These are phyloP conservation scores for Poa pratensis DNA, from an alignment of 176 grass and related monocot species.

Conservation along the genomic window DNA sequence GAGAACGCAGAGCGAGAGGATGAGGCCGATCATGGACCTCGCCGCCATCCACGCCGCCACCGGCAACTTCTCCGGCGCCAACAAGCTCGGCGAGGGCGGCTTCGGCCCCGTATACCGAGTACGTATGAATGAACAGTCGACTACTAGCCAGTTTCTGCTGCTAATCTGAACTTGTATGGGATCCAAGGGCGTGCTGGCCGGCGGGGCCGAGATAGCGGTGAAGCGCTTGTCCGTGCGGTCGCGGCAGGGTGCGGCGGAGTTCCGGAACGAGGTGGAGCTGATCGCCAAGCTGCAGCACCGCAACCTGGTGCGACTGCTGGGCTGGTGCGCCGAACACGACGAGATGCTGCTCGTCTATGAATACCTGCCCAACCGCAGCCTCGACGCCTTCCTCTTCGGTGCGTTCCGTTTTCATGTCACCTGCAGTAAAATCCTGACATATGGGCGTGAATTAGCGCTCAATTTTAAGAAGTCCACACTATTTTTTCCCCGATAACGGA, in stretches of 20 bases:
- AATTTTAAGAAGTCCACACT: too few relatives aligned
- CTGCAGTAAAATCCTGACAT: too few relatives aligned
- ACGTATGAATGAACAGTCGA: background rate
- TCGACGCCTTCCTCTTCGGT: constrained; percentile 87
- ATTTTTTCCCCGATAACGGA: too few relatives aligned
- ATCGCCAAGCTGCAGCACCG: constrained; percentile 96
- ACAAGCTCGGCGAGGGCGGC: constrained; percentile 94
- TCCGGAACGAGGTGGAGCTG: constrained; percentile 83
- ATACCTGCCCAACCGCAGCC: constrained; percentile 83
- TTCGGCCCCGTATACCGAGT: constrained; percentile 84
- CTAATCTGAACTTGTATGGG: background rate
- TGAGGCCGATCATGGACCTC: constrained; percentile 65
- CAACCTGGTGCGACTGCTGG: constrained; percentile 81
- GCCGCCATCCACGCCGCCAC: constrained; percentile 69
- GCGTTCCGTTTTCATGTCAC: background rate
- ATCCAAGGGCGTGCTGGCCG: constrained; percentile 56
- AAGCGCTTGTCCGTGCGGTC: constrained; percentile 87
- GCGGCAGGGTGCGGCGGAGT: constrained; percentile 72
- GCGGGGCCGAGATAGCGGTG: constrained; percentile 70
- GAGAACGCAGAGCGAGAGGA: constrained; percentile 51
- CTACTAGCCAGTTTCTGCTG: background rate
- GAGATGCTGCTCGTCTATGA: constrained; percentile 94
- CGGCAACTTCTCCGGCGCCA: constrained; percentile 74
- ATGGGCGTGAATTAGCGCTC: too few relatives aligned
- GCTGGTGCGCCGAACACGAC: constrained; percentile 76